Conservation (phyloP, 1,284 basidiomycete species). For the Inonotus hispidus region DNA sequence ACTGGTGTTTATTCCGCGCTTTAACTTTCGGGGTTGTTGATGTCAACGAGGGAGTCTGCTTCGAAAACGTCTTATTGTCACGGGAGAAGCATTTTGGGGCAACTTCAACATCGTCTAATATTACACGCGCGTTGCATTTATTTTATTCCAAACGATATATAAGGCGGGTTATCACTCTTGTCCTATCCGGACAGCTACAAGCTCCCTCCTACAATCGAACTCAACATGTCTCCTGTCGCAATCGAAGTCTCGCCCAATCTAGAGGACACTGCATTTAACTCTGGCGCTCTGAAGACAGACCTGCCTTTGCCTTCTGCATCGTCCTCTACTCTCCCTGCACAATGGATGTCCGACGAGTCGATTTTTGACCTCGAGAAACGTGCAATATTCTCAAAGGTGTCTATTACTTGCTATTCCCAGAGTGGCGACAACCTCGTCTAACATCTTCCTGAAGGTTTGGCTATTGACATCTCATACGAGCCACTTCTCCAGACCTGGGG, state of each 20-base stretch:
- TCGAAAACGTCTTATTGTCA: not conserved
- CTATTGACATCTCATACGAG: slow-evolving; percentile 22
- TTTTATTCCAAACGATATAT: not conserved
- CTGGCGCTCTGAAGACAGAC: not conserved
- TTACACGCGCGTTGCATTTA: not conserved
- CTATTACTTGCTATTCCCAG: not conserved
- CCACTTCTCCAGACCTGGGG: slow-evolving; percentile 24
- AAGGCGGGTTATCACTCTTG: not conserved
- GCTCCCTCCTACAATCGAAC: not conserved
- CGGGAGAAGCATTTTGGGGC: not conserved
- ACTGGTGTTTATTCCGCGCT: not conserved
- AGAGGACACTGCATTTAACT: not conserved
- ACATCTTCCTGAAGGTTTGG: slow-evolving; percentile 16
- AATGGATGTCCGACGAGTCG: slow-evolving; percentile 17
- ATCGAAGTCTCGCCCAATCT: not conserved
- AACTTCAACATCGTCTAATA: not conserved
- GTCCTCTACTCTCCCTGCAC: slow-evolving; percentile 15
- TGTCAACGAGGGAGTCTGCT: not conserved
- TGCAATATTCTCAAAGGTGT: slow-evolving; percentile 25
- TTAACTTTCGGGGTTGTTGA: not conserved
- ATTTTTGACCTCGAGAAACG: slow-evolving; percentile 24
- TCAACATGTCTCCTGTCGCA: slow-evolving; percentile 14
- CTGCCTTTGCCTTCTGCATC: not conserved
- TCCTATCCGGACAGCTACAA: not conserved
- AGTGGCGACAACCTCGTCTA: too few species aligned